Evolutionary conservation across 208 protist species (phyloP).

Genomic region (Crithidia mellificae): DNA sequence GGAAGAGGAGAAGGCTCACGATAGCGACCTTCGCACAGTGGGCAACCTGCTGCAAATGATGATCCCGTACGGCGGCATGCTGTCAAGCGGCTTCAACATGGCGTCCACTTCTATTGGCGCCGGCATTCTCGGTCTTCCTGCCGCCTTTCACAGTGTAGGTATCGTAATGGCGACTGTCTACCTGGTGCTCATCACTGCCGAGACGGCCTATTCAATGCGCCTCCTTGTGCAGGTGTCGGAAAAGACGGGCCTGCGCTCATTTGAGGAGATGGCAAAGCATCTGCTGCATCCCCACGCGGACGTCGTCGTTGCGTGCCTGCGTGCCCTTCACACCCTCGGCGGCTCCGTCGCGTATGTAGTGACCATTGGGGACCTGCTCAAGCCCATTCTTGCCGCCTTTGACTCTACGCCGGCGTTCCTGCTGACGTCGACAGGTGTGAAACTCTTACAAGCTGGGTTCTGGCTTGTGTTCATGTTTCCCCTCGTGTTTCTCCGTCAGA

Average conservation of each 20-base stretch:
- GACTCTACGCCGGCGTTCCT: constrained; percentile 24
- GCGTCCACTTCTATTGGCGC: constrained; percentile 47
- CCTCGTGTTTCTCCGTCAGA: constrained; percentile 43
- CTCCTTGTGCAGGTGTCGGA: constrained; percentile 40
- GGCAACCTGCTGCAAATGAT: constrained; percentile 25
- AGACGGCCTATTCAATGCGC: constrained; percentile 51
- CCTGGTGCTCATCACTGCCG: constrained; percentile 33
- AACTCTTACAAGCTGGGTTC: constrained; percentile 27
- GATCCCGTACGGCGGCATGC: constrained; percentile 46
- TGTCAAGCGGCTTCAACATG: constrained; percentile 49
- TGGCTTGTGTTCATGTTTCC: constrained; percentile 62
- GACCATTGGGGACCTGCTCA: constrained; percentile 49
- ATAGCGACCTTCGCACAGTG: constrained; percentile 3
- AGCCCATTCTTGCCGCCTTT: constrained; percentile 27
- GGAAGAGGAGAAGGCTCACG: neutral
- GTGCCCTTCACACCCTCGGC: constrained; percentile 39
- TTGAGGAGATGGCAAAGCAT: constrained; percentile 38
- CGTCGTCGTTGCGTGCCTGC: constrained; percentile 36
- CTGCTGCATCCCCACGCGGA: constrained; percentile 32
- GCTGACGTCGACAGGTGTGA: constrained; percentile 8
- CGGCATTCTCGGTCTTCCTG: constrained; percentile 50
- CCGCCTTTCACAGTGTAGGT: constrained; percentile 45
- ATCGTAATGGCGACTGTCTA: constrained; percentile 36
- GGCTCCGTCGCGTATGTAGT: constrained; percentile 55
- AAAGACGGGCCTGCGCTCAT: constrained; percentile 31